phyloP scores from a whole-genome alignment of 192 early-diverging fungal genomes.

The Backusella macrospora region DNA sequence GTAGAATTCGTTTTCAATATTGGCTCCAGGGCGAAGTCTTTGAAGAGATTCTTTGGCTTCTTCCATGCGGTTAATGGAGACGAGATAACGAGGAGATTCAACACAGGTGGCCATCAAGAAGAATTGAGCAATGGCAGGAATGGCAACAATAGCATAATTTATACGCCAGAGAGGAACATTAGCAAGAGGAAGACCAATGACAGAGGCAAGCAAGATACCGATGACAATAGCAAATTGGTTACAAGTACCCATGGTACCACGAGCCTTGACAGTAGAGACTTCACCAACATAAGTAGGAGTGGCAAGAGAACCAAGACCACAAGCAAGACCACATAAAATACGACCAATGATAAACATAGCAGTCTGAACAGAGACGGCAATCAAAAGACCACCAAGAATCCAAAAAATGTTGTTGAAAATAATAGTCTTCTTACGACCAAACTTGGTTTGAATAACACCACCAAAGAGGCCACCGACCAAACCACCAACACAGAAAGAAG shows the following conservation, averaged over 20 bases:
- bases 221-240: constrained; percentile 80
- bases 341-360: constrained; percentile 73
- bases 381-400: constrained; percentile 63
- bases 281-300: constrained; percentile 74
- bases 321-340: constrained; percentile 69
- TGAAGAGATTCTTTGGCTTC: constrained; percentile 60
- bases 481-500: constrained; percentile 55
- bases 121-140: no score
- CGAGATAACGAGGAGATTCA: no score
- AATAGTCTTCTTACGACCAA: constrained; percentile 59
- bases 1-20: constrained; percentile 62
- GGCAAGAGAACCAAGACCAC: constrained; percentile 63
- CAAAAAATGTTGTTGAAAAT: constrained; percentile 70
- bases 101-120: no score
- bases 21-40: constrained; percentile 54
- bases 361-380: constrained; percentile 62
- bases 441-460: constrained; percentile 39
- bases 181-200: constrained; percentile 63
- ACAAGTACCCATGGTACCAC: constrained; percentile 71
- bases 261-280: constrained; percentile 66
- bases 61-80: constrained; percentile 58
- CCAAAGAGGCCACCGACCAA: constrained; percentile 56
- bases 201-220: constrained; percentile 73
- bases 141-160: constrained; percentile 62
- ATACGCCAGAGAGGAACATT: constrained; percentile 69